A percentile compares a stretch with the other conserved stretches of the same genome.
phyloP scores from a whole-genome alignment of 2,329 filamentous ascomycete species.

The Fusarium mexicanum region DNA sequence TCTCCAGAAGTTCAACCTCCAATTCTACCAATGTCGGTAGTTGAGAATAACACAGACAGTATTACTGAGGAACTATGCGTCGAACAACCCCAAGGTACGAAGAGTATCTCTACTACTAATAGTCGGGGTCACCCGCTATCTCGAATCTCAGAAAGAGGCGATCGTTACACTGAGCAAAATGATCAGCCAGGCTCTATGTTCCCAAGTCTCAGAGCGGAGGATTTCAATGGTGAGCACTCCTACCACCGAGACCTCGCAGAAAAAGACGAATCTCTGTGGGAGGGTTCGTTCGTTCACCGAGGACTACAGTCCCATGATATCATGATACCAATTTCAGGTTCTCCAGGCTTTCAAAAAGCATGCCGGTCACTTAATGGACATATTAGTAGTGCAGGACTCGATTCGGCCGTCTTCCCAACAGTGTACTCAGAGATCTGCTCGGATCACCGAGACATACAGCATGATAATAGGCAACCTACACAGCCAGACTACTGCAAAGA shows the following conservation, averaged over 20 bases:
- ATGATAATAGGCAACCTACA: neutral
- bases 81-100: neutral
- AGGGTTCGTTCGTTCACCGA: neutral
- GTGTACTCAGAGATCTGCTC: neutral
- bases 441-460: neutral
- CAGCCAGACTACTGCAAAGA: neutral
- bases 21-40: neutral
- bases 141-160: neutral
- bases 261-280: neutral
- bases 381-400: neutral
- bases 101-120: neutral
- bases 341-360: neutral
- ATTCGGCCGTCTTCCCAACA: neutral
- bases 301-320: neutral
- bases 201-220: neutral
- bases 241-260: neutral
- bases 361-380: neutral
- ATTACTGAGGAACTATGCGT: neutral
- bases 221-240: neutral
- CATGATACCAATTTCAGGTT: neutral
- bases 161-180: constrained; percentile 1
- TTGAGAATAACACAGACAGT: neutral
- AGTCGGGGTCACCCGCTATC: neutral
- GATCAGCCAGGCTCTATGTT: neutral
- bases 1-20: neutral